Percentiles rank a stretch among this genome's conserved stretches.
phyloP scores from a whole-genome alignment of 140 eudicot genomes.

The Anethum foeniculum region DNA sequence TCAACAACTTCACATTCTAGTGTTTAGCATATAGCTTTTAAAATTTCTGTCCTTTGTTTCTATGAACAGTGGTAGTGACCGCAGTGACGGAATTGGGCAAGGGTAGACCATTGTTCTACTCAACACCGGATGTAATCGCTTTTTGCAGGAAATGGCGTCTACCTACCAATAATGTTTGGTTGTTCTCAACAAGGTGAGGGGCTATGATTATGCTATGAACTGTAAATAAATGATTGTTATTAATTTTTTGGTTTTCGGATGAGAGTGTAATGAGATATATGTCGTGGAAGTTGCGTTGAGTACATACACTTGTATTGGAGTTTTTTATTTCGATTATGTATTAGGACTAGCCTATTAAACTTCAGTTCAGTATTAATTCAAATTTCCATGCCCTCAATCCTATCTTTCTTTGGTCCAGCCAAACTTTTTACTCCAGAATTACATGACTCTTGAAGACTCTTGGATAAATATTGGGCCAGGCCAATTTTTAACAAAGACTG shows the following conservation, averaged over 20 bases:
- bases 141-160: constrained; percentile 97
- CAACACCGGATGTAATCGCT: constrained; percentile 83
- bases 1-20: neutral
- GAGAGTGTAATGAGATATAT: neutral
- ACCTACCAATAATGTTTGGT: constrained; percentile 95
- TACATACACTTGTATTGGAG: neutral
- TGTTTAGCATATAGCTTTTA: constrained; percentile 1
- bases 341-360: neutral
- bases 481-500: neutral
- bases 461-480: neutral
- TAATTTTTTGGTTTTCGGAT: neutral
- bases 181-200: constrained; percentile 87
- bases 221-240: neutral
- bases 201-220: neutral
- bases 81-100: constrained; percentile 86
- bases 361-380: neutral
- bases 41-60: constrained; percentile 6
- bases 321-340: neutral
- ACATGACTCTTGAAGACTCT: neutral
- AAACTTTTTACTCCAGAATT: neutral
- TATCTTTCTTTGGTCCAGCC: neutral
- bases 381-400: neutral
- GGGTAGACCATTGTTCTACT: constrained; percentile 91
- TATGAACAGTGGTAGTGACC: constrained; percentile 71
- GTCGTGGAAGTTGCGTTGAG: neutral